Evolutionary conservation across 2,329 filamentous ascomycete genomes (phyloP), one percentile per base, ranked within the genome.

Genomic region (Colletotrichum sp.): DNA sequence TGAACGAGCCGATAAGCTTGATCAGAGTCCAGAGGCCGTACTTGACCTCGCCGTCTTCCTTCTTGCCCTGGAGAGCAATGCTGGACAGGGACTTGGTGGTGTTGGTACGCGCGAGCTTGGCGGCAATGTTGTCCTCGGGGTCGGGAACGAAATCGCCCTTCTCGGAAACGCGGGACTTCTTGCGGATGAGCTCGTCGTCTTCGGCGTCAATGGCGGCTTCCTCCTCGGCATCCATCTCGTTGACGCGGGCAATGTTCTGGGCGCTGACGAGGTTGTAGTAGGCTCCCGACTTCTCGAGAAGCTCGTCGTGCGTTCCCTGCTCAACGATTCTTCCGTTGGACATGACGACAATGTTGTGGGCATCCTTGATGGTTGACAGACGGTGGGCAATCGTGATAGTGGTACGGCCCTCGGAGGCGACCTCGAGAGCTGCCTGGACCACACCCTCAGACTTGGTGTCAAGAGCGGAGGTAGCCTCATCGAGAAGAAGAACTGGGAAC

Each of bases 301-400:
- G 89, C 16, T 94, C 90, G 75, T 96, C 92, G 83, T 99, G 97
- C 0, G 92, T 96, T 68, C 97, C 97, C 84, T 98, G 96, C 85
- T 99, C 97, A 15, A 98, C 90, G 76, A 99, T 98, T n/a, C 89
- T 87, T 15, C 97, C 97, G 76, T 93, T 86, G 6, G 93, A 90
- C 93, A 99, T 96, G 78, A 98, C 96, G 15, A 99, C 95, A 79
- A 99, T 99, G 81, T 98, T 98, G 84, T 99, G 94, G 0, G 96
- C 96, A 78, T 96, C 93, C 84, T 93, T 96, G 87, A 99, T 98
- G 8, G 97, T 99, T 1, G 96, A 98, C 10, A 99, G 89, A 79
- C 96, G 93, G 86, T 99, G 97, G 59, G 97, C 97, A 84, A 99
- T 99, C 8, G 96, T 95, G 80, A 99, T 98, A 3, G 97, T 99